A percentile compares a stretch with the other conserved stretches of the same genome.
Conservation (phyloP, 2,329 filamentous ascomycete species). For the Colletotrichum simmondsii region DNA sequence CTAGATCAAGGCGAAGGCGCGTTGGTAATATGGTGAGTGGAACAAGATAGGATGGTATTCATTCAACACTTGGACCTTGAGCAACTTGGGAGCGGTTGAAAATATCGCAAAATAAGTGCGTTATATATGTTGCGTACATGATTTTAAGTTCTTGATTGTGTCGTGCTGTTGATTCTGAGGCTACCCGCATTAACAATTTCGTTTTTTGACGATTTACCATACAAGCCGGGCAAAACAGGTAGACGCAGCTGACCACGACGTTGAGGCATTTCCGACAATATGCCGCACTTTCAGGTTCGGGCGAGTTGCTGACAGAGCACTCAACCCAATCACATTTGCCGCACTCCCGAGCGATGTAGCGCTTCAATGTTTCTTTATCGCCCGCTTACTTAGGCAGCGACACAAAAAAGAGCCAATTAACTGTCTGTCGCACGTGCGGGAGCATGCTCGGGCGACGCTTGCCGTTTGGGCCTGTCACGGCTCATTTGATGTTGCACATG, state of each 20-base stretch:
- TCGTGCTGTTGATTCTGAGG: too few relatives aligned
- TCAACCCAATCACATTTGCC: background rate
- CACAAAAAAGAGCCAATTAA: background rate
- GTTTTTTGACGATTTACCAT: background rate
- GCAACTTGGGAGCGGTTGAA: background rate
- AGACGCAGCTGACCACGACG: background rate
- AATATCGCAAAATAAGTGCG: background rate
- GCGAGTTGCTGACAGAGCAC: background rate
- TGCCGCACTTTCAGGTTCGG: background rate
- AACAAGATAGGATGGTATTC: background rate
- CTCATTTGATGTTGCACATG: background rate
- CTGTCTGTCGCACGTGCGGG: background rate
- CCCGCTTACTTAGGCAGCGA: background rate
- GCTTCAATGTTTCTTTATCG: background rate
- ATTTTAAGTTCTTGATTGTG: too few relatives aligned
- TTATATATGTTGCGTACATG: too few relatives aligned
- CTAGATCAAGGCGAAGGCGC: too few relatives aligned
- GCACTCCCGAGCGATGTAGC: background rate
- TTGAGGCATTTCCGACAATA: background rate
- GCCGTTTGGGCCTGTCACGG: background rate
- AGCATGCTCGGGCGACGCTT: background rate
- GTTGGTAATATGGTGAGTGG: background rate
- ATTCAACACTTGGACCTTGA: background rate
- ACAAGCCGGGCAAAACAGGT: background rate
- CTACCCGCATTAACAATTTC: too few relatives aligned